A percentile compares a stretch with the other conserved stretches of the same genome.
phyloP scores from a whole-genome alignment of 371 early-diverging fungal species.

The Saksenaea vasiformis region DNA sequence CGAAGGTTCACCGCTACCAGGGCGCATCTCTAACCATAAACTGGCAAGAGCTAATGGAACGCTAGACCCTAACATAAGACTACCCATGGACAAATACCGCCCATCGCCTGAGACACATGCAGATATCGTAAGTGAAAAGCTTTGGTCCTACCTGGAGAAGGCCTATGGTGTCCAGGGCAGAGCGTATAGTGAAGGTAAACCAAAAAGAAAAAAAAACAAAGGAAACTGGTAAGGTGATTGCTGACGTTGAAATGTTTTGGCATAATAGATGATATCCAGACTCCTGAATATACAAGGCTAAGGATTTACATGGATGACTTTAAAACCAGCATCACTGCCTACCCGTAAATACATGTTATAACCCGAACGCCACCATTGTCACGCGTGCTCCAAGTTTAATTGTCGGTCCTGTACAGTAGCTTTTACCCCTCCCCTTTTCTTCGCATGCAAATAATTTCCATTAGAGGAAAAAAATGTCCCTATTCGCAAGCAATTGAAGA shows the following conservation, averaged over 20 bases:
- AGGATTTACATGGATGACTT: conserved; percentile 46
- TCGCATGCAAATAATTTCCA: neutral
- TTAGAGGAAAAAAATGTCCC: neutral
- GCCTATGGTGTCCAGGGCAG: conserved; percentile 47
- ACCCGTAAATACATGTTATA: conserved; percentile 25
- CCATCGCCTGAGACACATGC: conserved; percentile 50
- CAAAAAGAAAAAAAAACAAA: neutral
- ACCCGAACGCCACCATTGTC: neutral
- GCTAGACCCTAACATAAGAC: conserved; percentile 42
- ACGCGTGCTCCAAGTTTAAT: neutral
- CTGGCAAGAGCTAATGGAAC: conserved; percentile 38
- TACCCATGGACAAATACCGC: conserved; percentile 48
- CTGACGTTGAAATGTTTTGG: neutral
- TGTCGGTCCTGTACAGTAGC: no score
- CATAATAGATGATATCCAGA: conserved; percentile 35
- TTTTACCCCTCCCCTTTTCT: neutral
- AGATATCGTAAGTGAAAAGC: conserved; percentile 45
- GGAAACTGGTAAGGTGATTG: conserved; percentile 3
- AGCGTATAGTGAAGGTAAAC: conserved; percentile 45
- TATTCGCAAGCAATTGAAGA: neutral
- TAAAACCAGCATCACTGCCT: conserved; percentile 42
- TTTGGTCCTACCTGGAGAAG: conserved; percentile 38
- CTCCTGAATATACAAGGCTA: conserved; percentile 45
- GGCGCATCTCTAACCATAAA: conserved; percentile 36
- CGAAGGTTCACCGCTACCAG: conserved; percentile 44